Evolutionary conservation across 495 filamentous ascomycete genomes (phyloP).

Genomic region (Margaritispora aquatica): DNA sequence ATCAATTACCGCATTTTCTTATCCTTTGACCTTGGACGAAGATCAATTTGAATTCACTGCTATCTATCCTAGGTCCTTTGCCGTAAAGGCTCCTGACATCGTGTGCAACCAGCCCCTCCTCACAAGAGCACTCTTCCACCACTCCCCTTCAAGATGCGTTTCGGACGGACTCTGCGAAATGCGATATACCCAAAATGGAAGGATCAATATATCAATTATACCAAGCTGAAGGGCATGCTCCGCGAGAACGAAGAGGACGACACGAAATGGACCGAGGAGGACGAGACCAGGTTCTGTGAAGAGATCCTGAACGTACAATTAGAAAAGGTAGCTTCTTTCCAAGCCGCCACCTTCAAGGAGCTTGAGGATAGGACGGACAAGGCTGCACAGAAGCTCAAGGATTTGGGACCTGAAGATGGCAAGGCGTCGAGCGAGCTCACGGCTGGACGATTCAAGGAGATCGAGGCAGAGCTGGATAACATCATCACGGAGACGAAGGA

Average conservation of each 20-base stretch:
- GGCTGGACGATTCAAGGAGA: slow-evolving; percentile 54
- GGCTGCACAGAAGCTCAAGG: slow-evolving; percentile 55
- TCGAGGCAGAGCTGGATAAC: slow-evolving; percentile 70
- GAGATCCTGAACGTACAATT: slow-evolving; percentile 90
- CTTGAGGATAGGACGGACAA: slow-evolving; percentile 61
- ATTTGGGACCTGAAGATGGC: slow-evolving; percentile 33
- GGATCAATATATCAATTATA: slow-evolving; percentile 90
- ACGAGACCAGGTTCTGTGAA: slow-evolving; percentile 89
- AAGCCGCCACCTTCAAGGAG: slow-evolving; percentile 63
- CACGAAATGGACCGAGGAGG: slow-evolving; percentile 83
- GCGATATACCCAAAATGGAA: slow-evolving; percentile 86
- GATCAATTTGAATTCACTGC: too few relatives aligned
- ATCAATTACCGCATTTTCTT: too few relatives aligned
- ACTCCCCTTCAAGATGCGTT: slow-evolving; percentile 59
- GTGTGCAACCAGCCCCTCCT: not conserved
- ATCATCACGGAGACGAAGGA: slow-evolving; percentile 90
- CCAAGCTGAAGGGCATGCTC: slow-evolving; percentile 81
- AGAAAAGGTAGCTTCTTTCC: slow-evolving; percentile 91
- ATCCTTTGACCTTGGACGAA: too few relatives aligned
- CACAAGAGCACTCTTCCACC: not conserved
- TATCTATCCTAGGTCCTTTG: not conserved
- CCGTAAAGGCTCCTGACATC: not conserved
- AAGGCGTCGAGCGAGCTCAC: slow-evolving; percentile 34
- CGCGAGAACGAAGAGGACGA: slow-evolving; percentile 64
- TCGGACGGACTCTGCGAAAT: slow-evolving; percentile 77